Evolutionary conservation across 2,329 filamentous ascomycete genomes (phyloP), one percentile per base, ranked within the genome.

Genomic region (Stagonosporopsis chrysanthemi): DNA sequence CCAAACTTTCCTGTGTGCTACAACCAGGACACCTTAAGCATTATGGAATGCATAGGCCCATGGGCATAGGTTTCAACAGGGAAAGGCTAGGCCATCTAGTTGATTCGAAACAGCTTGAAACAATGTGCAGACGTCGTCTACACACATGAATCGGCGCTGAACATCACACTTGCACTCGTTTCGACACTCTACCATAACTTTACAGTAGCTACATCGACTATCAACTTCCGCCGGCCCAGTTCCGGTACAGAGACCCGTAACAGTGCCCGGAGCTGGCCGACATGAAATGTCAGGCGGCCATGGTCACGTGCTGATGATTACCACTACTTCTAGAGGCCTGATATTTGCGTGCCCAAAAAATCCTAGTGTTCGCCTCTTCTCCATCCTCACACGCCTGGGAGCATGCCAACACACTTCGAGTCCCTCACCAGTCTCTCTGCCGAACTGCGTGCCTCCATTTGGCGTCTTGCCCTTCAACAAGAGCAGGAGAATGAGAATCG

Each of bases 41-140:
- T 31, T 6, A 35, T 57, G 43, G 23, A 57, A 31, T 43, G 40
- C 28, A 19, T 24, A 52, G 15, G 24, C 33, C 22, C 35, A 7
- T 7, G 5, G 7, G n/a, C 19, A 41, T 22, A 35, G 31, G 41
- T 33, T 39, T 43, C 29, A 19, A 41, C 44, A 29, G 24, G 44
- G 29, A 28, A 19, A 6, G 31, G 33, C 54, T 6, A 23, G 38
- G 19, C 48, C 39, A 24, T 29, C 26, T 39, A 3, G 4, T 44
- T 15, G 24, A 40, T 36, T 57, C 43, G 48, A 57, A 57, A 57
- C 54, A 33, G 12, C 29, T 14, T 49, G 54, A 57, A 57, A 57
- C 54, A 31, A 36, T 39, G 6, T 6, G n/a, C 22, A 36, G 19
- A 45, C 33, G 33, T 48, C 48, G 29, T 44, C 9, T 33, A 12